Base-by-base conservation (phyloP, 768 basidiomycete species). In the Pisolithus marmoratus region DNA sequence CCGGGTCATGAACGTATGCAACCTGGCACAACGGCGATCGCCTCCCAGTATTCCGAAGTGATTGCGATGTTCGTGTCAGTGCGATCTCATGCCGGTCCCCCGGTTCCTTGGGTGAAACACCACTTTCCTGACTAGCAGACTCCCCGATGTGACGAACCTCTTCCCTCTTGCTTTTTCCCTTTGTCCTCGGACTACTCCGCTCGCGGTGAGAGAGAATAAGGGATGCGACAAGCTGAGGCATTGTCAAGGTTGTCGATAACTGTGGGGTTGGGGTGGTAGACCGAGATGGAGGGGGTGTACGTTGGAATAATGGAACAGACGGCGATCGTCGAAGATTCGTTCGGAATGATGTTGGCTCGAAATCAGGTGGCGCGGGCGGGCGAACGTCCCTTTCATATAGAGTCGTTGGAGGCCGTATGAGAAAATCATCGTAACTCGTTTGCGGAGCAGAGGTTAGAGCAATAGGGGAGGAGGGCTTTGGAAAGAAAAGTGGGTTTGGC, bases 1-100 rank as follows among this genome's bases (percentile, higher is more conserved):
- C 70, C 68, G 0, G 70, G 62, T 0, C 72, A 71, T 1, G 23
- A 57, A 2, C 71, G 64, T 45, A 54, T 73, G 56, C 65, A 67
- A 49, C 63, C 51, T 0, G 54, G 63, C 48, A 62, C 63, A 1
- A 50, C 37, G 20, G 46, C 44, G 0, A 45, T 69, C 5, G 43
- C 53, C 0, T 48, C 43, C 8, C 43, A 7, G 43, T 26, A 27
- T 26, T 14, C 26, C 19, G 8, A 26, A 45, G 11, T 8, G 5
- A 4, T 3, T n/a, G 17, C 14, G 24, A n/a, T 26, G 14, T 29
- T 45, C 15, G 14, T 4, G 14, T 26, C 12, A 12, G 34, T 14
- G 34, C 5, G 12, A 14, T 12, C 34, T 34, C 29, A 31, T 31
- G 29, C 9, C 29, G 29, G 9, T 11, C 29, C 0, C 15, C 24